Conservation (phyloP, 768 basidiomycete genomes). For the Guyanaporus albipodus region DNA sequence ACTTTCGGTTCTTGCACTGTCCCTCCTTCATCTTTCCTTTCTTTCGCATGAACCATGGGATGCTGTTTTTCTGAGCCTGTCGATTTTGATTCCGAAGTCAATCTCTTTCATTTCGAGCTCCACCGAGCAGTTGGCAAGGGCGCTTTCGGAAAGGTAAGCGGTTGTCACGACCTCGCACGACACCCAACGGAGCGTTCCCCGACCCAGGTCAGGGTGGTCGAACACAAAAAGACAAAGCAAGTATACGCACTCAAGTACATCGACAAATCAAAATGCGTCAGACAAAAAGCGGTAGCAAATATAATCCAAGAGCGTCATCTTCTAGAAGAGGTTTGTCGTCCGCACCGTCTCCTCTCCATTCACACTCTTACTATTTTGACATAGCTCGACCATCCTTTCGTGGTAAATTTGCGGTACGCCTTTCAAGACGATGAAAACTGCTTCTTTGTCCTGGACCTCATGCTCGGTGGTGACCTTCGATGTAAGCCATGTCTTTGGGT, state of each 20-base stretch:
- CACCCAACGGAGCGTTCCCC: not conserved
- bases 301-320: slow-evolving; percentile 91
- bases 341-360: slow-evolving; percentile 8
- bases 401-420: slow-evolving; percentile 89
- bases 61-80: slow-evolving; percentile 66
- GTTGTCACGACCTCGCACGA: not conserved
- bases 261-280: slow-evolving; percentile 89
- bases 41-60: slow-evolving; percentile 51
- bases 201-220: slow-evolving; percentile 86
- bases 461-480: slow-evolving; percentile 92
- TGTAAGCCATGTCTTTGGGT: slow-evolving; percentile 47
- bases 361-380: not conserved
- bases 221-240: slow-evolving; percentile 90
- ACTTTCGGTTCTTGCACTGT: slow-evolving; percentile 15
- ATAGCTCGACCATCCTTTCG: slow-evolving; percentile 84
- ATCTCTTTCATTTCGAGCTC: slow-evolving; percentile 95
- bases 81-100: slow-evolving; percentile 80
- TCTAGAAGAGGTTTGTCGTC: slow-evolving; percentile 73
- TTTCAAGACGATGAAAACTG: slow-evolving; percentile 98
- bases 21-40: slow-evolving; percentile 29
- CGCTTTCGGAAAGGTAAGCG: slow-evolving; percentile 90
- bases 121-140: slow-evolving; percentile 95
- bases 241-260: slow-evolving; percentile 97
- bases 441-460: slow-evolving; percentile 95
- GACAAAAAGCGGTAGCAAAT: slow-evolving; percentile 88